Evolutionary conservation across 2,329 filamentous ascomycete species (phyloP), one percentile per base, ranked within the genome.

Genomic region (Sarocladiaceae sp.): DNA sequence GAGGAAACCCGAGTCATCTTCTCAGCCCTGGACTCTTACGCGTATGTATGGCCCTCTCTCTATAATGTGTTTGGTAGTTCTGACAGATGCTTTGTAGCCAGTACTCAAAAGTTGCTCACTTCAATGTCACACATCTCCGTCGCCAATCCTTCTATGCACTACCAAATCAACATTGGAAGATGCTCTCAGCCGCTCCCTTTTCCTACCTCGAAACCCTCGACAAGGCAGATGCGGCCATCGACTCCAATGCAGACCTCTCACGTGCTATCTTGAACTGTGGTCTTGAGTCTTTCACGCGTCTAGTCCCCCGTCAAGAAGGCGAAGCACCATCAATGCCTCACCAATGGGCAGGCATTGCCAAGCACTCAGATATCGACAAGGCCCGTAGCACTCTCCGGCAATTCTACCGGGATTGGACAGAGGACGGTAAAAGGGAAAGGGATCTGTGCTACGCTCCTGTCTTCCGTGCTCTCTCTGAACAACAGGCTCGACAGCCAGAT

Each of bases 341-440:
- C 11, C 73, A 82, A 34, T 90, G 89, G 83, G 73, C 78, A 16
- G 82, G 79, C 4, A 72, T 78, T 24, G 85, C 89, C 12, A 90
- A 82, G 33, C 66, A 80, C 20, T 70, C 71, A 18, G 91, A 97
- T 57, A 70, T 94, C 44, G 88, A 95, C 59, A 98, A 97, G 65
- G 90, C 91, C 2, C 79, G 89, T 50, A 95, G 88, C 56, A 97
- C 90, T 2, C 74, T 98, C 43, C 82, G 91, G 10, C 93, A 98
- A 58, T 87, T 97, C 61, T 97, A 90, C 63, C 82, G 93, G 13
- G 93, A 98, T 62, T 98, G 94, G 93, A 88, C 87, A 19, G 75
- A 71, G 2, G 89, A 86, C 55, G 93, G 91, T 0, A 70, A 68
- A 3, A 59, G 63, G 0, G 94, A 98, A 68, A 73, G 93, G 31